Evolutionary conservation across 1,139 yeast species (phyloP), one percentile per base, ranked within the genome.

Genomic region (Hyphopichia fennica): DNA sequence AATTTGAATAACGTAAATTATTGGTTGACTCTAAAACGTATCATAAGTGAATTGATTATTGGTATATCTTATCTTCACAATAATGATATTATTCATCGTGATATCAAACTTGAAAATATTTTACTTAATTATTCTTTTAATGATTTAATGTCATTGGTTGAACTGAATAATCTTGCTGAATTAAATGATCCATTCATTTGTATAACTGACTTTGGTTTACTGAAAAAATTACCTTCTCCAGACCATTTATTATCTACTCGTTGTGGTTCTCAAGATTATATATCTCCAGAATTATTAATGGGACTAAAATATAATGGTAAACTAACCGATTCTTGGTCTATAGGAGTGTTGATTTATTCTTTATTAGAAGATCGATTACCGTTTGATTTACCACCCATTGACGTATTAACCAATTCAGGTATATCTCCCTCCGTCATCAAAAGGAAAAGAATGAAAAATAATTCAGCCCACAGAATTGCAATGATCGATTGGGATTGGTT

Each of bases 201-300:
- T 17, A 25, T 38, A 9, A 84, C 96, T 0, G 99, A 93, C 67
- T 83, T 93, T 63, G 99, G 99, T 0, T 73, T 93, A 22, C 85
- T 96, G 13, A 83, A 89, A 52, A 69, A 72, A 41, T 74, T 91
- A 17, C 79, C 77, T 38, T 75, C 78, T 1, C 70, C 67, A 0
- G 71, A 77, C 47, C 88, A 90, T 33, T 53, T 84, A 43, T 72
- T 95, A 23, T 74, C 85, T 2, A 91, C 98, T 1, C 67, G 98
- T 45, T 93, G 99, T 63, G 99, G 99, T 0, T 87, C 96, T 1
- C 96, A 89, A 50, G 98, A 93, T 60, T 93, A 93, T 53, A 96
- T 93, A 2, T 84, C 96, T 0, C 99, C 98, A 0, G 99, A 93
- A 60, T 68, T 93, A 29, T 68, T 93, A 34, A 81, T 93, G 82